Percentiles rank a stretch among this genome's conserved stretches.
phyloP scores from a whole-genome alignment of 2,329 filamentous ascomycete genomes.

The Clonostachys rhizophaga region DNA sequence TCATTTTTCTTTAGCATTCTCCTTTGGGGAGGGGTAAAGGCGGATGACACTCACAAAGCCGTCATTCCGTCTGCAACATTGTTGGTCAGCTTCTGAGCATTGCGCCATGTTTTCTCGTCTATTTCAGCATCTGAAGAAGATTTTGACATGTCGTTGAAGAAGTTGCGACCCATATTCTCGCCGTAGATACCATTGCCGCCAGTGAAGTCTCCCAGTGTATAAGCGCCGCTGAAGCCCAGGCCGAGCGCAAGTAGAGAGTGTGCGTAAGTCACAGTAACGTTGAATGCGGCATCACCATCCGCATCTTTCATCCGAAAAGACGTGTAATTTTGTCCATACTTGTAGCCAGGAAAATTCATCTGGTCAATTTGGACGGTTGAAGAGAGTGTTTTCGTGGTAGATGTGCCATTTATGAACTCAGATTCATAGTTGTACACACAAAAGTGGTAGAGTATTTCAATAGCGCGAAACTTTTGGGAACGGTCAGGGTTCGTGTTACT shows the following conservation, averaged over 20 bases:
- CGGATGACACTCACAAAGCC: constrained; percentile 1
- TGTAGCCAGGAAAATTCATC: background rate
- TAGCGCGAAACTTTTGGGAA: constrained; percentile 1
- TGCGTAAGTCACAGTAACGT: background rate
- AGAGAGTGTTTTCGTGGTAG: background rate
- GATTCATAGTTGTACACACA: constrained; percentile 6
- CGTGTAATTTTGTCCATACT: background rate
- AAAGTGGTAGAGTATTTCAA: constrained; percentile 6
- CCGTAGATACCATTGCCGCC: background rate
- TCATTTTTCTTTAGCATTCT: too few relatives aligned
- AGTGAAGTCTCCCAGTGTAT: background rate
- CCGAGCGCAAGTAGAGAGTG: background rate
- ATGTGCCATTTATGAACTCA: background rate
- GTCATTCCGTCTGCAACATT: constrained; percentile 2
- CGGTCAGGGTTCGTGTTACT: background rate
- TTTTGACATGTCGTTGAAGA: background rate
- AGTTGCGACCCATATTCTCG: background rate
- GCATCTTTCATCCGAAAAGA: background rate
- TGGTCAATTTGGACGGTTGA: background rate
- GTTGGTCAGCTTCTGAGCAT: background rate
- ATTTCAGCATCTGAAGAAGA: background rate
- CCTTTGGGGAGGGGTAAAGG: too few relatives aligned
- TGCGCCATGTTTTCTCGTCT: constrained; percentile 1
- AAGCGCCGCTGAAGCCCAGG: background rate
- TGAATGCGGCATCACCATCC: background rate